These are phyloP conservation scores for Cystobasidiaceae sp. DNA, from an alignment of 1,284 basidiomycete species.

Conservation along the genomic window DNA sequence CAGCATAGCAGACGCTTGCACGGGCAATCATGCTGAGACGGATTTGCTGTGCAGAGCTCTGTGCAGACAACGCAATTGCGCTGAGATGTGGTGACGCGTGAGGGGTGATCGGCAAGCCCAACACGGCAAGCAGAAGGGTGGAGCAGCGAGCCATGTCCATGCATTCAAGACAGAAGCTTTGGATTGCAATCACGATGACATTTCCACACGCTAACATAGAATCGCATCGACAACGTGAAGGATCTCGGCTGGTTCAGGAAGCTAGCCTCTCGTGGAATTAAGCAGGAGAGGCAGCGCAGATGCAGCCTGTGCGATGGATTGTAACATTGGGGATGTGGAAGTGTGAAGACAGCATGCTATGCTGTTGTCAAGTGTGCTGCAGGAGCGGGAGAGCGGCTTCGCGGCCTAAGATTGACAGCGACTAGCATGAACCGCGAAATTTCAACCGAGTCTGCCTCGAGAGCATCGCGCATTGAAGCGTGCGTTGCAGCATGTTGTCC, in stretches of 20 bases:
- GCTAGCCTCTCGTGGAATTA: slow-evolving; percentile 13
- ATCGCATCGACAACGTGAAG: background rate
- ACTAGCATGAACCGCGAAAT: too few species aligned
- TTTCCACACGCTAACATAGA: background rate
- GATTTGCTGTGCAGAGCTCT: background rate
- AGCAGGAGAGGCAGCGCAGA: slow-evolving; percentile 25
- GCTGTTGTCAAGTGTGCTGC: too few species aligned
- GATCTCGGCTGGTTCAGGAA: slow-evolving; percentile 32
- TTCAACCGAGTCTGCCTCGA: too few species aligned
- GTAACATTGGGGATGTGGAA: background rate
- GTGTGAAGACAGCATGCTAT: background rate
- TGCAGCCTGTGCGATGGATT: slow-evolving; percentile 12
- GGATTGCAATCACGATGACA: background rate
- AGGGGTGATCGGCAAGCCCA: background rate
- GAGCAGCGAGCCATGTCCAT: background rate
- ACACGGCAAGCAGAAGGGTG: background rate
- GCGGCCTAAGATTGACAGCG: too few species aligned
- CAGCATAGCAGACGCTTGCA: background rate
- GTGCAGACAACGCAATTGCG: background rate
- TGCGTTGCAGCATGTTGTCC: too few species aligned
- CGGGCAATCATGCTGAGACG: background rate
- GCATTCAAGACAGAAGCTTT: background rate
- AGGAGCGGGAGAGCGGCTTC: too few species aligned
- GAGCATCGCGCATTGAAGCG: too few species aligned
- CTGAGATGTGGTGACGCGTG: background rate